Conservation (phyloP, 352 stramenopile species). For the Globisporangium barbulae region DNA sequence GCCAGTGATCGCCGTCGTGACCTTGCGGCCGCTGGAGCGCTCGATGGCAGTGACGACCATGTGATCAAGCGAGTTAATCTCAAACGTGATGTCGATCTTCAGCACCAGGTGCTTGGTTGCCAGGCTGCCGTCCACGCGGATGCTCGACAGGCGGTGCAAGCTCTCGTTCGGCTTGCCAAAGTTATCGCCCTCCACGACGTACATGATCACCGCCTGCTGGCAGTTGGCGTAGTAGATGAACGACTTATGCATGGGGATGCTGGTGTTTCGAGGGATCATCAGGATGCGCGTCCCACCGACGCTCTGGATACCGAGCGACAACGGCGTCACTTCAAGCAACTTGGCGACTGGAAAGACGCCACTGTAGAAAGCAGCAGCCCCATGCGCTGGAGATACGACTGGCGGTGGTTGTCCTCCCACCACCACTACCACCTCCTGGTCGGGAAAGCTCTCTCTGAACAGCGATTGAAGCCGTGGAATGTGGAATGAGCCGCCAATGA, state of each 20-base stretch:
- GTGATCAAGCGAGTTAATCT: constrained; percentile 19
- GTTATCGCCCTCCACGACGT: constrained; percentile 25
- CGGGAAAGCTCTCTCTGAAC: constrained; percentile 20
- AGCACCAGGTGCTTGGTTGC: constrained; percentile 25
- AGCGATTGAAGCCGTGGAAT: constrained; percentile 25
- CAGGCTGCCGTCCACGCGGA: constrained; percentile 25
- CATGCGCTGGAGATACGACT: constrained; percentile 3
- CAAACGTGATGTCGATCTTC: constrained; percentile 33
- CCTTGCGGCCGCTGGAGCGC: constrained; percentile 21
- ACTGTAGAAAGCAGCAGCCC: constrained; percentile 8
- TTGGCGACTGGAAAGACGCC: neutral
- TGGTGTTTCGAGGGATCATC: constrained; percentile 23
- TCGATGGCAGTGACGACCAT: constrained; percentile 27
- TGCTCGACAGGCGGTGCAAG: constrained; percentile 21
- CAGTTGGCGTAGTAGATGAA: constrained; percentile 34
- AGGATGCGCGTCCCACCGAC: constrained; percentile 24
- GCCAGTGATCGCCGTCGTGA: constrained; percentile 14
- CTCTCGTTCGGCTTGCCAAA: constrained; percentile 5
- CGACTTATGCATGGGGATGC: constrained; percentile 22
- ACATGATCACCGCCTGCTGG: constrained; percentile 26
- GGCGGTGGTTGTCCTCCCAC: neutral
- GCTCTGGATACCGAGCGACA: constrained; percentile 34
- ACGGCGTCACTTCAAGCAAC: constrained; percentile 24
- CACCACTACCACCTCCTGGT: constrained; percentile 6
- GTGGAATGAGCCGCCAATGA: constrained; percentile 30